Base-by-base conservation (phyloP, 257 asterid genomes). In the Penstemon eatonii region DNA sequence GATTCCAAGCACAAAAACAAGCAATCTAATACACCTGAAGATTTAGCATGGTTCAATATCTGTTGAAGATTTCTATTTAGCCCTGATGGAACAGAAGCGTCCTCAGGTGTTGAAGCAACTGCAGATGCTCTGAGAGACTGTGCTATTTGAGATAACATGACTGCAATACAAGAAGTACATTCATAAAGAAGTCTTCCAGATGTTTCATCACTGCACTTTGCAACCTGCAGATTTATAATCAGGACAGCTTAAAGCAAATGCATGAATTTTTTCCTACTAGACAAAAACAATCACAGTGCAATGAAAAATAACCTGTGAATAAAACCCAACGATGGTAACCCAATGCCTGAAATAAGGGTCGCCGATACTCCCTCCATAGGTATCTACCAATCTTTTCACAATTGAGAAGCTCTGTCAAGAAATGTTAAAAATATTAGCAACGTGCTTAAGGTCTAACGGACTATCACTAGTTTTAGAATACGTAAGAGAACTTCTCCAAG, bases 1-100 rank as follows among this genome's bases (percentile, higher is more conserved):
- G 95, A 82, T 75, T 86, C 96, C 85, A 94, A 77, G 89, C 96
- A 85, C 78, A 80, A 73, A 76, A 86, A 87, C 80, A 94, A 73
- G 69, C 71, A 75, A 72, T 83, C 87, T 64, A 83, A 81, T 58
- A 89, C 67, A 53, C 79, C 87, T 15, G 93, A 91, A 78, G 88
- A 83, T 75, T 76, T 86, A 71, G 88, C 87, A 74, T 91, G 95
- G 68, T 83, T 85, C 82, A 85, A 60, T 73, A 94, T 73, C 71
- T 83, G 88, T 80, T 80, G 80, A 65, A 80, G 75, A 67, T 76
- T 83, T 83, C 63, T 79, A 77, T 81, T 71, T 72, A 75, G 74
- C 70, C 72, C 76, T 41, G 83, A 65, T 37, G 87, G 75, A 71
- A 72, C 63, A 50, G 84, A 75, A 77, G 77, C 68, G 52, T 76